These are phyloP conservation scores for Glarea lozoyensis DNA, from an alignment of 495 filamentous ascomycete genomes.

Conservation along the genomic window DNA sequence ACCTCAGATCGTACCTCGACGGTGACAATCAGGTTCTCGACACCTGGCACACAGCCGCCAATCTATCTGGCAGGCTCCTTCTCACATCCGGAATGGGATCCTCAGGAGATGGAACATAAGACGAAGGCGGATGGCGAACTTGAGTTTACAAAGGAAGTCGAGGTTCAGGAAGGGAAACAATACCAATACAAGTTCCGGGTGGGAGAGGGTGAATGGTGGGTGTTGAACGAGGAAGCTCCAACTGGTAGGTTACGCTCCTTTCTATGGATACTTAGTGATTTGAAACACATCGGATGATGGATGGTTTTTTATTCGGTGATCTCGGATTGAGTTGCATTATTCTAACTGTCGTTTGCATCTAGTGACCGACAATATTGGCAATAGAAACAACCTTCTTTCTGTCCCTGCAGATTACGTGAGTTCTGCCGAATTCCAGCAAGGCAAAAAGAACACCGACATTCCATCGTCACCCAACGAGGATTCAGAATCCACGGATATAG, in stretches of 20 bases:
- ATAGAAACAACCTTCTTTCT: constrained; percentile 48
- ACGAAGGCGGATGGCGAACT: constrained; percentile 32
- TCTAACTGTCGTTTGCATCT: background rate
- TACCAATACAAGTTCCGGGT: constrained; percentile 66
- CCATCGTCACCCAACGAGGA: background rate
- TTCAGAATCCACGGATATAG: constrained; percentile 1
- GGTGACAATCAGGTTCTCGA: constrained; percentile 49
- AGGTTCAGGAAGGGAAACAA: constrained; percentile 33
- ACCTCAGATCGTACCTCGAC: constrained; percentile 20
- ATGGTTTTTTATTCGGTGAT: background rate
- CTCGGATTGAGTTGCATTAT: background rate
- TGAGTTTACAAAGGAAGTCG: constrained; percentile 36
- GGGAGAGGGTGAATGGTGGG: constrained; percentile 56
- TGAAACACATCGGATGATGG: background rate
- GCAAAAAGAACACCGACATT: background rate
- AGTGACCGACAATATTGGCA: constrained; percentile 47
- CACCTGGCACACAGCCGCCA: constrained; percentile 46
- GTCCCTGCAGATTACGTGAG: constrained; percentile 20
- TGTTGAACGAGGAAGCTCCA: constrained; percentile 43
- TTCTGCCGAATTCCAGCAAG: background rate
- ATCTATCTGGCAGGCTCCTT: constrained; percentile 59
- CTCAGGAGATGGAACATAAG: constrained; percentile 46
- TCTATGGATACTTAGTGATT: background rate
- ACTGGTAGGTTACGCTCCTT: constrained; percentile 32
- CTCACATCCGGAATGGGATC: constrained; percentile 54